Evolutionary conservation across 2,329 filamentous ascomycete species (phyloP).

Genomic region (Fusarium ambrosium): DNA sequence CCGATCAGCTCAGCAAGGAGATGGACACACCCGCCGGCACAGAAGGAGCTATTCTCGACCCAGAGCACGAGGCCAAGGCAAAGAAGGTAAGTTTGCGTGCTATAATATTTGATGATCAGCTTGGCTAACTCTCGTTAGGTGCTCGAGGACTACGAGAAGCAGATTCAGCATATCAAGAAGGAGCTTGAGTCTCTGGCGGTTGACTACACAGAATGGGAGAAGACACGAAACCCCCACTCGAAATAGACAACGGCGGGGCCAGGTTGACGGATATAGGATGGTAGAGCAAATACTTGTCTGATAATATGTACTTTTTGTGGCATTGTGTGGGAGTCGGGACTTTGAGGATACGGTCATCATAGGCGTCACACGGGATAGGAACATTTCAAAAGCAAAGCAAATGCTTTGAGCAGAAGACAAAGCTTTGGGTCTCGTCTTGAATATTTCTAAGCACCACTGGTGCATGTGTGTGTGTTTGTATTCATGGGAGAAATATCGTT

Average conservation of each 20-base stretch:
- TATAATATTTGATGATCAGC: background rate
- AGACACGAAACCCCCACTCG: slow-evolving; percentile 59
- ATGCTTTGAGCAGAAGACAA: slow-evolving; percentile 20
- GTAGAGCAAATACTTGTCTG: slow-evolving; percentile 22
- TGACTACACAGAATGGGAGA: slow-evolving; percentile 69
- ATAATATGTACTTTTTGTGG: slow-evolving; percentile 38
- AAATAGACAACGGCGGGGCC: slow-evolving; percentile 45
- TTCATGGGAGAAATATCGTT: slow-evolving; percentile 30
- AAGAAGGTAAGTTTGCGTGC: slow-evolving; percentile 72
- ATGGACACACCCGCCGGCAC: slow-evolving; percentile 75
- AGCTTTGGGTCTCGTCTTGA: background rate
- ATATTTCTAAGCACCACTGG: background rate
- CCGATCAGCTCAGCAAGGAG: slow-evolving; percentile 79
- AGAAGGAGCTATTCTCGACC: slow-evolving; percentile 71
- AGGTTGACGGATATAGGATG: slow-evolving; percentile 4
- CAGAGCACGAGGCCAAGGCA: slow-evolving; percentile 78
- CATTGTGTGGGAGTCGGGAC: slow-evolving; percentile 39
- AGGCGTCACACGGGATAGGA: slow-evolving; percentile 39
- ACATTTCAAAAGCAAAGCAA: slow-evolving; percentile 26
- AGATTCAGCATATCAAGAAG: slow-evolving; percentile 81
- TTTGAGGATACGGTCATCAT: slow-evolving; percentile 38
- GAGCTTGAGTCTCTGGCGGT: slow-evolving; percentile 75
- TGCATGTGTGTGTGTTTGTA: slow-evolving; percentile 12
- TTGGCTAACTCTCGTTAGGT: slow-evolving; percentile 65
- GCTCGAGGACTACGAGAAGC: slow-evolving; percentile 84